Evolutionary conservation across 768 basidiomycete species (phyloP).

Genomic region (Rhodotorula kratochvilovae): DNA sequence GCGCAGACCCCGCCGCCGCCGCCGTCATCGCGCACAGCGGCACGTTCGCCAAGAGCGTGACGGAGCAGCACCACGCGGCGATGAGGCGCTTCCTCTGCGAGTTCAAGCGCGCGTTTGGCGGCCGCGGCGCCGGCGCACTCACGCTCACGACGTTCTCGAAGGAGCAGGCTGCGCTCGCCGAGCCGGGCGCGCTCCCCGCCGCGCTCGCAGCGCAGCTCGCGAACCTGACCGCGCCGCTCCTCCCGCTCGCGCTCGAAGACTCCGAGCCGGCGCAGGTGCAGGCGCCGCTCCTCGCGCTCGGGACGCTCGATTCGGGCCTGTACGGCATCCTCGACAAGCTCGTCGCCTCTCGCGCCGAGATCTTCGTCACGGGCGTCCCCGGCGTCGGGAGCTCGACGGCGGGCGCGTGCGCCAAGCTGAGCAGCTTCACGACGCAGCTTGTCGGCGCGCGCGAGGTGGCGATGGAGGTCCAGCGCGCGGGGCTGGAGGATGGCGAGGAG

Average conservation of each 20-base stretch:
- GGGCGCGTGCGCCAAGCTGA: constrained; percentile 44
- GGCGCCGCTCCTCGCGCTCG: constrained; percentile 44
- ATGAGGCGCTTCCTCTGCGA: constrained; percentile 52
- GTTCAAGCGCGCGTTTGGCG: constrained; percentile 46
- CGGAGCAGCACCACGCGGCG: constrained; percentile 53
- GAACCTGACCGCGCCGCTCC: constrained; percentile 8
- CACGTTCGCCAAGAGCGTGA: constrained; percentile 53
- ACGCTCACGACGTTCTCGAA: constrained; percentile 53
- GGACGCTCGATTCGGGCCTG: constrained; percentile 55
- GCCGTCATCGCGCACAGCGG: constrained; percentile 51
- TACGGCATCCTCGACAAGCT: constrained; percentile 59
- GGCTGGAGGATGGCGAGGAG: constrained; percentile 39
- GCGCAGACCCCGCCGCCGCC: not conserved
- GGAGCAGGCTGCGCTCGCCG: constrained; percentile 44
- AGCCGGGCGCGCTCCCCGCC: not conserved
- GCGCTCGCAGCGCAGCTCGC: not conserved
- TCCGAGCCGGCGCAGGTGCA: too few species aligned
- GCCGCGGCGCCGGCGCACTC: constrained; percentile 42
- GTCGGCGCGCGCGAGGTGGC: constrained; percentile 50
- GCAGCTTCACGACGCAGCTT: constrained; percentile 59
- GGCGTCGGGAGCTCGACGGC: constrained; percentile 2
- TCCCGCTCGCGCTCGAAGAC: constrained; percentile 15
- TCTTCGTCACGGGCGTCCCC: constrained; percentile 54
- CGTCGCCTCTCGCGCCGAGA: constrained; percentile 53
- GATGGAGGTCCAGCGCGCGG: constrained; percentile 36